Percentiles rank a stretch among this genome's conserved stretches.
Evolutionary conservation across 2,329 filamentous ascomycete genomes (phyloP).

Genomic region (Pseudocercospora macadamiae): DNA sequence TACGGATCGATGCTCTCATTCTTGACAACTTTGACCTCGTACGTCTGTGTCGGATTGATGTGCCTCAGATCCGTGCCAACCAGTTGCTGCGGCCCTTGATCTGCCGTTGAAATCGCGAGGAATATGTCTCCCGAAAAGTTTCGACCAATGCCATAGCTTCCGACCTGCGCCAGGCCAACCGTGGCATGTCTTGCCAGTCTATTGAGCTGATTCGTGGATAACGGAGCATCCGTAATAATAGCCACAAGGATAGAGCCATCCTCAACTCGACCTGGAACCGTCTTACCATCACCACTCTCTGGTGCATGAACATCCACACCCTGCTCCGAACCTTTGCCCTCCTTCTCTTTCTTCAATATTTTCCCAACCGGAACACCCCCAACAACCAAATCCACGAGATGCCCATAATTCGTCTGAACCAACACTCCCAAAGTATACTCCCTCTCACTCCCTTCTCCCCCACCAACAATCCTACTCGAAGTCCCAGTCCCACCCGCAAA

Average conservation of each 20-base stretch:
- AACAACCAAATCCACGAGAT: conserved; percentile 59
- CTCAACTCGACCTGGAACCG: no score
- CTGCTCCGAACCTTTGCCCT: conserved; percentile 20
- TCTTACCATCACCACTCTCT: conserved; percentile 45
- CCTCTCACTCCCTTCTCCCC: conserved; percentile 43
- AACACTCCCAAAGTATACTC: conserved; percentile 64
- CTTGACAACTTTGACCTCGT: conserved; percentile 56
- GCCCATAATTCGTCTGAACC: conserved; percentile 68
- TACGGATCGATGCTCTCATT: conserved; percentile 64
- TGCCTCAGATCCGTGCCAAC: conserved; percentile 37
- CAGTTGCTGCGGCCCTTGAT: conserved; percentile 25
- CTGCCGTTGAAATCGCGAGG: conserved; percentile 66
- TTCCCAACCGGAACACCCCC: conserved; percentile 65
- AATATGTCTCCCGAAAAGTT: conserved; percentile 70
- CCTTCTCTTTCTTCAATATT: conserved; percentile 50
- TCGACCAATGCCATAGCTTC: conserved; percentile 57
- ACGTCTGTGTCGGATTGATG: conserved; percentile 38
- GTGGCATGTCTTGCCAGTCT: conserved; percentile 64
- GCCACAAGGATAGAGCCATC: conserved; percentile 66
- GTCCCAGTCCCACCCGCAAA: conserved; percentile 71
- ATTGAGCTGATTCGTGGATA: conserved; percentile 61
- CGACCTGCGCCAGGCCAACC: conserved; percentile 63
- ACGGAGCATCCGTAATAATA: conserved; percentile 63
- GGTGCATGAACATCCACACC: conserved; percentile 5
- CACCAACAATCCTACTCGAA: conserved; percentile 60